Conservation (phyloP, 2,329 filamentous ascomycete genomes). For the Chrysosporium keratinophilum region DNA sequence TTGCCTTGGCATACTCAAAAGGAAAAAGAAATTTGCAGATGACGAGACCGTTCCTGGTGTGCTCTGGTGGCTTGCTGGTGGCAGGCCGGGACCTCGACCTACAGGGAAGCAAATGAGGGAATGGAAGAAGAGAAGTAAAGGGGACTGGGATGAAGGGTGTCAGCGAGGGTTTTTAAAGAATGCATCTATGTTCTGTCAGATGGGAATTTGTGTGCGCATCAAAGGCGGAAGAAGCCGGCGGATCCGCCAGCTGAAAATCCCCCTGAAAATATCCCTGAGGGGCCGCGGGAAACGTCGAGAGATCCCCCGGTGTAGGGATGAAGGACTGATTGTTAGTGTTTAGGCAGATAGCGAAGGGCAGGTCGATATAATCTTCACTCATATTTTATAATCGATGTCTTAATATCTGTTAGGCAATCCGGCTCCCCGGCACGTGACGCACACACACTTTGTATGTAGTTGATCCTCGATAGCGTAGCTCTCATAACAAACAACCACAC, state of each 20-base stretch:
- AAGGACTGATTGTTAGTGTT: neutral
- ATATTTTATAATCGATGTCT: no score
- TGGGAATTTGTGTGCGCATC: conserved; percentile 12
- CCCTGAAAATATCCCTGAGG: neutral
- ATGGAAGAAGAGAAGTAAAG: conserved; percentile 13
- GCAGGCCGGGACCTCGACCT: conserved; percentile 1
- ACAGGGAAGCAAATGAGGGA: conserved; percentile 11
- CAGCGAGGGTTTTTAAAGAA: conserved; percentile 13
- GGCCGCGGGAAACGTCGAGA: neutral
- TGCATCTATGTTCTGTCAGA: conserved; percentile 12
- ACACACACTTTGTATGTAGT: no score
- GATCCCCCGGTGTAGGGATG: neutral
- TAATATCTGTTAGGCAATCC: no score
- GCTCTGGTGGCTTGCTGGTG: conserved; percentile 14
- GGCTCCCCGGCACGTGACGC: no score
- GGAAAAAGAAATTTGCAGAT: conserved; percentile 11
- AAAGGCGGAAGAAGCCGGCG: conserved; percentile 19
- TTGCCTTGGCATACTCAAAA: conserved; percentile 4
- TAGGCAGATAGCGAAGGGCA: neutral
- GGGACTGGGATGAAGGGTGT: conserved; percentile 12
- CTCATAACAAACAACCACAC: no score
- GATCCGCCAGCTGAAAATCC: neutral
- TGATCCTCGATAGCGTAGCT: no score
- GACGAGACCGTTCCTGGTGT: conserved; percentile 11
- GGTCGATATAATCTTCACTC: no score